Evolutionary conservation across 768 basidiomycete genomes (phyloP).

Genomic region (Kwoniella sp.): DNA sequence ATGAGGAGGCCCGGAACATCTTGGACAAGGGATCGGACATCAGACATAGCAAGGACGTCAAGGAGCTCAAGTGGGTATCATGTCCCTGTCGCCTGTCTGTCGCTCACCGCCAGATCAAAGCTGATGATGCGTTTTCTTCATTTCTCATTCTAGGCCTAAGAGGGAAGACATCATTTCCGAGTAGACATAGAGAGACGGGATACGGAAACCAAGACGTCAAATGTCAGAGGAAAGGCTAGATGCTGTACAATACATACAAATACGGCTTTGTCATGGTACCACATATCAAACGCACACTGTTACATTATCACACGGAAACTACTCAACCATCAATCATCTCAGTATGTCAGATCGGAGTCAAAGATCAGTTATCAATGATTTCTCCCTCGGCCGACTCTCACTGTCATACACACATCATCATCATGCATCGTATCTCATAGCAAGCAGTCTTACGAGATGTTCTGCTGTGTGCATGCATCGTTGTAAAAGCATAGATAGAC

Average conservation of each 20-base stretch:
- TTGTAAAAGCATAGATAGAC: too few relatives aligned
- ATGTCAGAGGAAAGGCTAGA: neutral
- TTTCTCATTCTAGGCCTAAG: conserved; percentile 63
- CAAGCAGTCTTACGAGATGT: neutral
- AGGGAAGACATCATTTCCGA: conserved; percentile 88
- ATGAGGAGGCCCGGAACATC: conserved; percentile 72
- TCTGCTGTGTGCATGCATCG: too few relatives aligned
- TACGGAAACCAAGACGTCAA: neutral
- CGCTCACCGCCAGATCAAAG: too few relatives aligned
- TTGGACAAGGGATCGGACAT: conserved; percentile 60
- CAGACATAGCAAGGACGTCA: conserved; percentile 64
- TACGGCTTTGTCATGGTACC: too few relatives aligned
- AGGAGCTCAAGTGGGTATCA: conserved; percentile 63
- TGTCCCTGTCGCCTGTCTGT: too few relatives aligned
- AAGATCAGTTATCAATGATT: too few relatives aligned
- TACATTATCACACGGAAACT: too few relatives aligned
- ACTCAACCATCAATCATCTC: too few relatives aligned
- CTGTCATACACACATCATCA: neutral
- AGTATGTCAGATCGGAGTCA: too few relatives aligned
- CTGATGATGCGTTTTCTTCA: neutral
- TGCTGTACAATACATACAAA: too few relatives aligned
- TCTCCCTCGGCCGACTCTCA: neutral
- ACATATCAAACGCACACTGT: too few relatives aligned
- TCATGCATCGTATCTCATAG: neutral
- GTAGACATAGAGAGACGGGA: conserved; percentile 25